Evolutionary conservation across 1,284 basidiomycete genomes (phyloP).

Genomic region (Trichosporon faecale): DNA sequence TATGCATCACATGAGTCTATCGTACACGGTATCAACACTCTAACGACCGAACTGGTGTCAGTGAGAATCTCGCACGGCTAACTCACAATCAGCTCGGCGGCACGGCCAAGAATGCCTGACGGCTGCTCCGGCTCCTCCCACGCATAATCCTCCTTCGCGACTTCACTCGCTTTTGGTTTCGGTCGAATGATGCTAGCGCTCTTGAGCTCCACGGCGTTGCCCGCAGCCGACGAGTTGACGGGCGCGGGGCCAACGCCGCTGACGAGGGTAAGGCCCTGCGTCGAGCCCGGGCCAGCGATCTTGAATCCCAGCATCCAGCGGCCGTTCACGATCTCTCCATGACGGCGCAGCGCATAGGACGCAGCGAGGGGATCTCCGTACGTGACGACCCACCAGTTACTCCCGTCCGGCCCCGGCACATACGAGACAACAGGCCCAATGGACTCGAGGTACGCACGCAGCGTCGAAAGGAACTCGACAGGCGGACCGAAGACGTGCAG

Average conservation of each 20-base stretch:
- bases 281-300: slow-evolving; percentile 31
- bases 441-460: slow-evolving; percentile 37
- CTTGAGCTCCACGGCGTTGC: slow-evolving; percentile 33
- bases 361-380: slow-evolving; percentile 36
- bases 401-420: slow-evolving; percentile 39
- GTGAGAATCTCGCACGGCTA: neutral
- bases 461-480: slow-evolving; percentile 28
- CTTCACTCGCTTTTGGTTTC: slow-evolving; percentile 21
- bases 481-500: slow-evolving; percentile 49
- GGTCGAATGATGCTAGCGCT: slow-evolving; percentile 28
- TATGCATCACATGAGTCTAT: slow-evolving; percentile 23
- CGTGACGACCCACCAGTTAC: slow-evolving; percentile 44
- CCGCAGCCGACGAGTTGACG: slow-evolving; percentile 17
- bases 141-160: slow-evolving; percentile 32
- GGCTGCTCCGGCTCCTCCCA: slow-evolving; percentile 41
- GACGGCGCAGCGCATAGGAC: slow-evolving; percentile 38
- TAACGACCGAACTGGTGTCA: slow-evolving; percentile 28
- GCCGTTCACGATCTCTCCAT: slow-evolving; percentile 45
- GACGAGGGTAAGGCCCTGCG: slow-evolving; percentile 31
- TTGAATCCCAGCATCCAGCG: slow-evolving; percentile 47
- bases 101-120: slow-evolving; percentile 27
- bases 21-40: slow-evolving; percentile 18
- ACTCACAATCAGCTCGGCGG: slow-evolving; percentile 29
- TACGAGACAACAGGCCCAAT: slow-evolving; percentile 39
- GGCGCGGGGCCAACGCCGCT: slow-evolving; percentile 14